Evolutionary conservation across 2,329 filamentous ascomycete genomes (phyloP), one percentile per base, ranked within the genome.

Genomic region (Calonectria honghensis): DNA sequence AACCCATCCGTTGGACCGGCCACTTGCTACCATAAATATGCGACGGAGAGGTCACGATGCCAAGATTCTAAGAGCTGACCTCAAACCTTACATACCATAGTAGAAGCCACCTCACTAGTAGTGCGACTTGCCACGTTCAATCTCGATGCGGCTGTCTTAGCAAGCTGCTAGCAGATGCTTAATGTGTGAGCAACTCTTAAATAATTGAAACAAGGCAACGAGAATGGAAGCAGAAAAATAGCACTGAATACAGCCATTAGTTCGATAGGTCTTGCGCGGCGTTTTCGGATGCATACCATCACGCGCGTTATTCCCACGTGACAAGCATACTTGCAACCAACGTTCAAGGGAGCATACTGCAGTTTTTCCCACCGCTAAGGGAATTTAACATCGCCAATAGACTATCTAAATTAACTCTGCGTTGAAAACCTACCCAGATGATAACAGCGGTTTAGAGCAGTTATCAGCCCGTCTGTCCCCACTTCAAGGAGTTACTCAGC

Each of bases 51-150:
- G 35, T 7, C 35, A 18, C 14, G 32, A 37, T 61, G 57, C 35
- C 35, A 61, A 39, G 57, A 7, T 10, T 24, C n/a, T 39, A 11
- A 61, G 32, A 61, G 32, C 57, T 39, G 57, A 61, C 4, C 57
- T 61, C 32, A 61, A 61, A 61, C 57, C 57, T 61, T 61, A 24
- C 57, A 61, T 61, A 29, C 57, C 57, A 11, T 61, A 3, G 11
- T 35, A 27, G 41, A 61, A 41, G 57, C 57, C 57, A 61, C 57
- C 35, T 10, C n/a, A 18, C 20, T 29, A 61, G 35, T 24, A 37
- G 32, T 11, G n/a, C 35, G 41, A 9, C 14, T 39, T 11, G 32
- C 20, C 35, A 61, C 16, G n/a, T 27, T 61, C 14, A 11, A 27
- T 37, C 20, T 18, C 7, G 57, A 16, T 18, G 5, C n/a, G 18